Base-by-base conservation (phyloP, 2,329 filamentous ascomycete species). In the Phoma herbarum region DNA sequence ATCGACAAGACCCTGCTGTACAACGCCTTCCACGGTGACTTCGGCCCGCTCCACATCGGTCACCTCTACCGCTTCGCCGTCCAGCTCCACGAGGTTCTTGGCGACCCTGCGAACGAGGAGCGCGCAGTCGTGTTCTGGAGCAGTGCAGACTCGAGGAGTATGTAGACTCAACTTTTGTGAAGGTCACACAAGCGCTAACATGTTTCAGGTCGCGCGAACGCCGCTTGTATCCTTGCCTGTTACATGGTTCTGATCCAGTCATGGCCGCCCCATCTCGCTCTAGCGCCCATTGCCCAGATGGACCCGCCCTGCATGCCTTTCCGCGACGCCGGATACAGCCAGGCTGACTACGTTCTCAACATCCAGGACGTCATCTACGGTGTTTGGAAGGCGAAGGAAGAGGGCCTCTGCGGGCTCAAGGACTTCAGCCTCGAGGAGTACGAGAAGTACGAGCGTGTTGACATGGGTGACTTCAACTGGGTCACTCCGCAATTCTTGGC, bases 391-490 rank as follows among this genome's bases (percentile, higher is more conserved):
- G 95, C 95, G 44, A 99, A 98, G 82, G 95, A 99, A 75, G 92
- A 97, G 78, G 90, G 90, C 46, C 89, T 96, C 71, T 96, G 93
- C 74, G 91, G 91, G 53, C 83, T 99, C 59, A 93, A 96, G 75
- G 92, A 95, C 75, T 99, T 99, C 75, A 93, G 94, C 71, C 85
- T 99, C 20, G 93, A 97, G 80, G 92, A 97, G 86, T 99, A 99
- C 76, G 95, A 99, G 80, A 90, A 87, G 75, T 99, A 87, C 71
- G 95, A 99, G 81, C 87, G 95, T 58, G 95, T 99, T 20, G 95
- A 99, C 76, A 93, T 97, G 83, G 95, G 95, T 63, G 95, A 99
- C 80, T 99, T 99, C 89, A 99, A 99, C 86, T 99, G 95, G 95
- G 86, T 99, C 59, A 96, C 93, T 6, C 93, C 94, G 9, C 84